Evolutionary conservation across 345 rosid species (phyloP), one percentile per base, ranked within the genome.

Genomic region (Citrus sp.): DNA sequence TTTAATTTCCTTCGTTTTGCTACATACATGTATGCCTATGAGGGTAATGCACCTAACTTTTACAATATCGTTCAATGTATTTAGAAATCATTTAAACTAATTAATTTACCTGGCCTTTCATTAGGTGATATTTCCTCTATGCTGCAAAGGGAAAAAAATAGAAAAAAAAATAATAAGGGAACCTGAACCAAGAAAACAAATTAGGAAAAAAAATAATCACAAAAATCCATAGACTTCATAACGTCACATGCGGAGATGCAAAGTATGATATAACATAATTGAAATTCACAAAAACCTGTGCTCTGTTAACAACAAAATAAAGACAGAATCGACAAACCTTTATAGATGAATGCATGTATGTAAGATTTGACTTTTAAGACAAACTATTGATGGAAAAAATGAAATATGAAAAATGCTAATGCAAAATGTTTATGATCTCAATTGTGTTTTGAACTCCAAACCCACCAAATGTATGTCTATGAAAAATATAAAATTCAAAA

Each of bases 301-400:
- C 54, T 61, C 27, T 7, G 3, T 58, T 19, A 21, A 24, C 51
- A 64, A 28, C 0, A 30, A 30, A 49, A 10, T 42, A 28, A 37
- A 49, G 56, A 63, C 71, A 18, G 3, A 21, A 59, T 3, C 16
- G 3, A 46, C 34, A 27, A 73, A 25, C 78, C 80, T 76, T 28
- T 80, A 83, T 80, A 81, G 85, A 84, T 84, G 86, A 84, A 82
- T 80, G 68, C 81, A 75, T 75, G 78, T 77, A 74, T 79, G 7
- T 27, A 61, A 73, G 83, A 77, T 74, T 77, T 77, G 82, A 82
- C 83, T 80, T 68, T 2, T 34, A 46, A 30, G 77, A 78, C 77
- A 63, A 61, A 7, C 72, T 62, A 77, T 66, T 63, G 16, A 77
- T 13, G 38, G 32, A n/a, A 64, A 63, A 35, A 67, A 71, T 32